Evolutionary conservation across 2,329 filamentous ascomycete genomes (phyloP).

Genomic region (Dryadomyces quercus-mongolicae): DNA sequence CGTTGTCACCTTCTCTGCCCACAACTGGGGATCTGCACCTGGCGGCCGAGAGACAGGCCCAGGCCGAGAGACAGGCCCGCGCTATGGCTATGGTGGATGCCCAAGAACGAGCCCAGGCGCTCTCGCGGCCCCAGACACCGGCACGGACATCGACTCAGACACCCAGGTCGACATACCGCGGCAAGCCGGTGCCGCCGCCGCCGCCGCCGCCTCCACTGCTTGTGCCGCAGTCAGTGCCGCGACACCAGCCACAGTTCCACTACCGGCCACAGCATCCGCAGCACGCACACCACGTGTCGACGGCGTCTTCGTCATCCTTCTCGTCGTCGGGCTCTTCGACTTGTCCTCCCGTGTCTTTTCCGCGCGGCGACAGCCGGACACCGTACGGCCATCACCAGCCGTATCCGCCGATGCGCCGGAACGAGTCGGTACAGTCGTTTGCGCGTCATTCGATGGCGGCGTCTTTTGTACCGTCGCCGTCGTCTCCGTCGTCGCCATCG

Average conservation of each 20-base stretch:
- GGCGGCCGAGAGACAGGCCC: background rate
- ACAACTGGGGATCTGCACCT: background rate
- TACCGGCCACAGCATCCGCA: constrained; percentile 3
- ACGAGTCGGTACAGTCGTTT: background rate
- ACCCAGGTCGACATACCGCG: background rate
- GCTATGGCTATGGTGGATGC: constrained; percentile 7
- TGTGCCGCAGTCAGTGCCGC: background rate
- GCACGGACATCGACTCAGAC: background rate
- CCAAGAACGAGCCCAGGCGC: constrained; percentile 5
- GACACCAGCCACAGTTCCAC: constrained; percentile 7
- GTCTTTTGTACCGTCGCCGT: background rate
- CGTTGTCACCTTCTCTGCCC: background rate
- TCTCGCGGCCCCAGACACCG: background rate
- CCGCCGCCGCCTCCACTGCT: constrained; percentile 1
- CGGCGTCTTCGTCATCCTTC: background rate
- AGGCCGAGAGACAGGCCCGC: constrained; percentile 3
- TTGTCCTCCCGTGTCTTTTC: too few species aligned
- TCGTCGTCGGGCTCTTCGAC: background rate
- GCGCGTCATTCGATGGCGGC: constrained; percentile 5
- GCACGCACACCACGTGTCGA: background rate
- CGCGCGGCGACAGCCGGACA: background rate
- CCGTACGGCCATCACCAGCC: background rate
- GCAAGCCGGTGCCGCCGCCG: constrained; percentile 1
- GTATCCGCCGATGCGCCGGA: background rate
- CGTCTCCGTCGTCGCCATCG: background rate